Evolutionary conservation across 495 filamentous ascomycete genomes (phyloP), one percentile per base, ranked within the genome.

Genomic region (Talaromyces adpressus): DNA sequence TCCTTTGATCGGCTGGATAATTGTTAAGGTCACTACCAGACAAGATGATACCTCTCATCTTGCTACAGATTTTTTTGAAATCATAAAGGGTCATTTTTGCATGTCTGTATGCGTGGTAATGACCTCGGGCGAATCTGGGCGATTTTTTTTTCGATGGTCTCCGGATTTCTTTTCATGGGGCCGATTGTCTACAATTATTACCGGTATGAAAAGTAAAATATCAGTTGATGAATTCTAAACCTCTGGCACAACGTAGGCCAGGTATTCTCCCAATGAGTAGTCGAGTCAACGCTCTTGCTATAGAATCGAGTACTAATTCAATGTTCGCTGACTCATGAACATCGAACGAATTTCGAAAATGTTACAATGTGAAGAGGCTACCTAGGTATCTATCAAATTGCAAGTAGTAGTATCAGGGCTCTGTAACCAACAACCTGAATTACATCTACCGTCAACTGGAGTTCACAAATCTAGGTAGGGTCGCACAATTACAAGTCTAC

Each of bases 161-260:
- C 60, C 41, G 60, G 41, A 22, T 52, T 62, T 22, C 30, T 61
- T 30, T 61, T 62, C 22, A 52, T 53, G 39, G 25, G 60, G 45
- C 60, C 39, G 60, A 22, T 62, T 62, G 60, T 62, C 60, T 49
- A 52, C 60, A 62, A 62, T 62, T 53, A 49, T 62, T 20, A 62
- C 47, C 60, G 60, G 51, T 62, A 62, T 62, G 60, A 62, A 53
- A 62, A 62, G 41, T 53, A 62, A 47, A 62, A 62, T 62, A 62
- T 53, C 60, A 51, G 29, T 52, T 62, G 41, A 62, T 62, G 45
- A 62, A 51, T 56, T 56, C 27, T 56, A 29, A 56, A 29, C 11
- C 22, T 56, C 52, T 20, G n/a, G n/a, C 8, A 9, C 16, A 9
- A 41, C 12, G 14, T 41, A 41, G 36, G 14, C 36, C 36, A 41